These are phyloP conservation scores for Fomitopsis serialis DNA, from an alignment of 768 basidiomycete species.

Conservation along the genomic window DNA sequence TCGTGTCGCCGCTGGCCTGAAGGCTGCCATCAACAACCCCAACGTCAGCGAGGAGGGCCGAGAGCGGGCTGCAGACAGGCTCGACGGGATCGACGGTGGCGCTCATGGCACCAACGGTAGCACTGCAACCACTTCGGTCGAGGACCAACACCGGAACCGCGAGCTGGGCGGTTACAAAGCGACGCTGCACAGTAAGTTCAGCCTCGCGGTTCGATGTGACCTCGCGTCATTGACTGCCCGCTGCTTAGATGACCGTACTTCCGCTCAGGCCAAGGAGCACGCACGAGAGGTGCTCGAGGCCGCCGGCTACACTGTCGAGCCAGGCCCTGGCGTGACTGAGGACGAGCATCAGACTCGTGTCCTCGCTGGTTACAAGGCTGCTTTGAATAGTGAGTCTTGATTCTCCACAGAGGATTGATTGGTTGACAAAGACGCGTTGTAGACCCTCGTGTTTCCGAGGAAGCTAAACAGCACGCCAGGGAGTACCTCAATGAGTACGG, in stretches of 20 bases:
- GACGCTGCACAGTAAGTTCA: constrained; percentile 35
- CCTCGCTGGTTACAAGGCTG: constrained; percentile 52
- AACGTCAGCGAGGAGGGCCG: constrained; percentile 53
- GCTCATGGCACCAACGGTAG: constrained; percentile 27
- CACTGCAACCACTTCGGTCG: constrained; percentile 6
- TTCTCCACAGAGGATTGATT: not conserved
- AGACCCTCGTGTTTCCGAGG: constrained; percentile 44
- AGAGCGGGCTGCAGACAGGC: constrained; percentile 37
- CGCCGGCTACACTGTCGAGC: constrained; percentile 31
- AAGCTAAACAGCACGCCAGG: constrained; percentile 43
- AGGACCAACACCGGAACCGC: constrained; percentile 17
- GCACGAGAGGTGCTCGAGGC: constrained; percentile 49
- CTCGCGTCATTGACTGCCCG: not conserved
- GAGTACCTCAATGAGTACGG: constrained; percentile 31
- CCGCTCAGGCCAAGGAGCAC: constrained; percentile 45
- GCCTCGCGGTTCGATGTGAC: not conserved
- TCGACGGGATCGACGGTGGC: constrained; percentile 33
- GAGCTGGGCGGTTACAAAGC: constrained; percentile 45
- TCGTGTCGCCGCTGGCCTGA: constrained; percentile 51
- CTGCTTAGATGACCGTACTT: constrained; percentile 39
- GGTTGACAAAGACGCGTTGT: constrained; percentile 1
- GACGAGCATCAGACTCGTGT: constrained; percentile 42
- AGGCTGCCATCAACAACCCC: constrained; percentile 55
- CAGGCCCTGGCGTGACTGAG: constrained; percentile 23
- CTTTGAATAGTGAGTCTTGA: constrained; percentile 38